These are phyloP conservation scores for Penicillium waksmanii DNA, from an alignment of 495 filamentous ascomycete species.

Conservation along the genomic window DNA sequence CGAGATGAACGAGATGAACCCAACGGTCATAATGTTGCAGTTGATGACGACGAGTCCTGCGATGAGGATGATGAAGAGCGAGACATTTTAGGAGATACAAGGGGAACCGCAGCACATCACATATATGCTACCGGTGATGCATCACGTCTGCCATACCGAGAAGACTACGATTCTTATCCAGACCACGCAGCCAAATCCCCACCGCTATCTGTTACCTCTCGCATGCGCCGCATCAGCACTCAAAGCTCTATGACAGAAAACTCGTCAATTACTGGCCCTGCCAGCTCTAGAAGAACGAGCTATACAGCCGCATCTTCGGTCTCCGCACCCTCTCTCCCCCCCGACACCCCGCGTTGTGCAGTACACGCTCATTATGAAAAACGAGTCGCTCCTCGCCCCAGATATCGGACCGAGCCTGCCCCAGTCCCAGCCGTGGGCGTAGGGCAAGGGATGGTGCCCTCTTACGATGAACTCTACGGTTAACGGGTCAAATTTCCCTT, in stretches of 20 bases:
- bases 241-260: slow-evolving; percentile 39
- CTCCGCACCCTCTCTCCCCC: slow-evolving; percentile 35
- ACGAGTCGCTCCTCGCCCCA: slow-evolving; percentile 26
- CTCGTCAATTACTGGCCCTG: slow-evolving; percentile 32
- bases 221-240: slow-evolving; percentile 47
- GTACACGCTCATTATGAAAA: slow-evolving; percentile 31
- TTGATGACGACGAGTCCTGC: slow-evolving; percentile 30
- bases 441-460: slow-evolving; percentile 44
- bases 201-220: slow-evolving; percentile 46
- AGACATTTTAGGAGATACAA: slow-evolving; percentile 21
- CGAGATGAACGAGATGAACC: background rate
- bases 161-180: slow-evolving; percentile 26
- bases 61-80: slow-evolving; percentile 29
- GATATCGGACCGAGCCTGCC: slow-evolving; percentile 27
- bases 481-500: slow-evolving; percentile 16
- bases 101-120: slow-evolving; percentile 7
- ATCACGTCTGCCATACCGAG: slow-evolving; percentile 3
- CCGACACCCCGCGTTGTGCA: slow-evolving; percentile 34
- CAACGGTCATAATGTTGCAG: slow-evolving; percentile 11
- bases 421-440: slow-evolving; percentile 16
- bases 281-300: slow-evolving; percentile 45
- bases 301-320: slow-evolving; percentile 37
- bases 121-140: slow-evolving; percentile 17
- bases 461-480: slow-evolving; percentile 51
- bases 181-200: slow-evolving; percentile 40